These are phyloP conservation scores for Alternaria solani DNA, from an alignment of 2,329 filamentous ascomycete species.

Conservation along the genomic window DNA sequence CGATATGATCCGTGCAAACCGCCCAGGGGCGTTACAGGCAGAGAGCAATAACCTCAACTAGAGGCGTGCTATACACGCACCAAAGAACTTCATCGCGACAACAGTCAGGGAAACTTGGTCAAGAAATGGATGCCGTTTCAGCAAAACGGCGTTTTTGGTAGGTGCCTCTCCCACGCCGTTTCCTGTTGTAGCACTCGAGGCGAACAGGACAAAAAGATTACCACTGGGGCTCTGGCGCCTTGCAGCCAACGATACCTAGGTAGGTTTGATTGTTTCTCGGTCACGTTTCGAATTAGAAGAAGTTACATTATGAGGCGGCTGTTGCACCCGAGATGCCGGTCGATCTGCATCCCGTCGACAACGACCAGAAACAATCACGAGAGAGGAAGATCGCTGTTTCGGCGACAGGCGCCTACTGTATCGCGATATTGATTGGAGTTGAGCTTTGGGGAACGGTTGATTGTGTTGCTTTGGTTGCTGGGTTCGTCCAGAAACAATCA, in stretches of 20 bases:
- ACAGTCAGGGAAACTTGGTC: background rate
- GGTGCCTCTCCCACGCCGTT: too few relatives aligned
- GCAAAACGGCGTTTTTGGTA: too few relatives aligned
- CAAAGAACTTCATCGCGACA: background rate
- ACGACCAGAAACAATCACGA: background rate
- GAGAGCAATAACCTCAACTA: background rate
- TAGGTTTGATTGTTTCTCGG: background rate
- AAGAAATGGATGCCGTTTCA: background rate
- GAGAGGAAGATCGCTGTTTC: too few relatives aligned
- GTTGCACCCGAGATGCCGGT: constrained; percentile 11
- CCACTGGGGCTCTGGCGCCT: background rate
- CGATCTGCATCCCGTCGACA: constrained; percentile 13
- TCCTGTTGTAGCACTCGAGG: background rate
- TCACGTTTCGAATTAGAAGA: constrained; percentile 22
- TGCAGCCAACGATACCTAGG: background rate
- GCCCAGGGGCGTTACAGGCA: background rate
- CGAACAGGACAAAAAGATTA: background rate
- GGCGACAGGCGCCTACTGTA: too few relatives aligned
- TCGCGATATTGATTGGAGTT: too few relatives aligned
- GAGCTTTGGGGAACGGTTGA: too few relatives aligned
- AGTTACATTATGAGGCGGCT: background rate
- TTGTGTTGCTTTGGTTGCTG: too few relatives aligned
- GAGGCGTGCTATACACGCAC: background rate
- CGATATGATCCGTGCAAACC: too few relatives aligned
- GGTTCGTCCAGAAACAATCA: too few relatives aligned